Conservation (phyloP, 257 asterid species). For the Nicotiana knightiana region DNA sequence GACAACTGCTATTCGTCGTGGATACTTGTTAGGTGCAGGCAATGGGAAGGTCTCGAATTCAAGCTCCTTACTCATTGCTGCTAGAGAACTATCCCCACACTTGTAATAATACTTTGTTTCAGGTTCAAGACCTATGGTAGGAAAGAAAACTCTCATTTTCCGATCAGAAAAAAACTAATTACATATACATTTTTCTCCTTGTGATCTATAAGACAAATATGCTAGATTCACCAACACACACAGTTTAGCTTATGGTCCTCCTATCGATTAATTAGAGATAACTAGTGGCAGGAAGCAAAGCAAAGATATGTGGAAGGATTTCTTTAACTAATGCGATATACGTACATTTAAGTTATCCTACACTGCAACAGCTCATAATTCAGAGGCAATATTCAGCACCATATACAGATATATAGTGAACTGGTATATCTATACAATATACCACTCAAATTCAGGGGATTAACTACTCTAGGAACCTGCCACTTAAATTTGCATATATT, state of each 20-base stretch:
- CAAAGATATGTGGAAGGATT: background rate
- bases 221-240: background rate
- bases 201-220: background rate
- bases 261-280: background rate
- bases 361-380: background rate
- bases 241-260: background rate
- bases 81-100: slow-evolving; percentile 74
- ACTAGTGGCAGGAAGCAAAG: background rate
- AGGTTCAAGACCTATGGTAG: slow-evolving; percentile 57
- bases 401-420: no score
- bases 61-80: slow-evolving; percentile 62
- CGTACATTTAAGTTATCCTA: background rate
- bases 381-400: no score
- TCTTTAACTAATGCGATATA: background rate
- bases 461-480: no score
- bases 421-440: no score
- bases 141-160: background rate
- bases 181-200: background rate
- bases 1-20: slow-evolving; percentile 58
- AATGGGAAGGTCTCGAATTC: slow-evolving; percentile 55
- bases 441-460: no score
- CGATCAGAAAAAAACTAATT: background rate
- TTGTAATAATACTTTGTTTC: slow-evolving; percentile 64
- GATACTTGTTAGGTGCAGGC: slow-evolving; percentile 53
- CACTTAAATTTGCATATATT: no score